Percentiles rank a stretch among this genome's conserved stretches.
These are phyloP conservation scores for Mediolabrus comicus DNA, from an alignment of 108 stramenopile genomes.

Conservation along the genomic window DNA sequence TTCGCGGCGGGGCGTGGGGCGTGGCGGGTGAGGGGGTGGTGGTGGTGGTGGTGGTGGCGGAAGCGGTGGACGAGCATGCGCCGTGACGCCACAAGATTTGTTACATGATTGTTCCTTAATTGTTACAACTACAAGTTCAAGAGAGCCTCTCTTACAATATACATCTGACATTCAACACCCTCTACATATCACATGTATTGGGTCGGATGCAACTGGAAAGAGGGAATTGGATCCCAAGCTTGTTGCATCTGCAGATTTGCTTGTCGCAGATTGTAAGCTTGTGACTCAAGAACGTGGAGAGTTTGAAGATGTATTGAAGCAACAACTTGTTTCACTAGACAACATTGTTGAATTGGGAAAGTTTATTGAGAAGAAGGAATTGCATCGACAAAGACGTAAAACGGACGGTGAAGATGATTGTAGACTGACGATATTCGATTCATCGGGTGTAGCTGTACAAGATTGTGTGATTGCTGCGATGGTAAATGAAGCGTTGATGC, in stretches of 20 bases:
- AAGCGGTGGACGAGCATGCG: too few species aligned
- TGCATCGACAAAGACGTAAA: slow-evolving; percentile 16
- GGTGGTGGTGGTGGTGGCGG: too few species aligned
- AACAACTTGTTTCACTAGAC: slow-evolving; percentile 17
- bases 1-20: too few species aligned
- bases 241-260: slow-evolving; percentile 49
- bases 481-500: slow-evolving; percentile 36
- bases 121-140: slow-evolving; percentile 66
- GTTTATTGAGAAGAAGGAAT: slow-evolving; percentile 22
- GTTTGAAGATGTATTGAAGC: slow-evolving; percentile 41
- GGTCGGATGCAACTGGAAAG: slow-evolving; percentile 74
- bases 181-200: slow-evolving; percentile 68
- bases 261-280: slow-evolving; percentile 55
- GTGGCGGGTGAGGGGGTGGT: too few species aligned
- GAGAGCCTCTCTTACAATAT: slow-evolving; percentile 46
- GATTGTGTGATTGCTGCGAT: slow-evolving; percentile 67
- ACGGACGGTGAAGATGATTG: slow-evolving; percentile 21
- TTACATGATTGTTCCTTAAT: slow-evolving; percentile 53
- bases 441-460: slow-evolving; percentile 73
- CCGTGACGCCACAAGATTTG: slow-evolving; percentile 50
- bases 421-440: slow-evolving; percentile 68
- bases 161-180: slow-evolving; percentile 1
- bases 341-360: slow-evolving; percentile 54
- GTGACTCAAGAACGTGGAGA: slow-evolving; percentile 65
- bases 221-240: slow-evolving; percentile 50